Base-by-base conservation (phyloP, 805 yeast species). In the Sugiyamaella marilandica region DNA sequence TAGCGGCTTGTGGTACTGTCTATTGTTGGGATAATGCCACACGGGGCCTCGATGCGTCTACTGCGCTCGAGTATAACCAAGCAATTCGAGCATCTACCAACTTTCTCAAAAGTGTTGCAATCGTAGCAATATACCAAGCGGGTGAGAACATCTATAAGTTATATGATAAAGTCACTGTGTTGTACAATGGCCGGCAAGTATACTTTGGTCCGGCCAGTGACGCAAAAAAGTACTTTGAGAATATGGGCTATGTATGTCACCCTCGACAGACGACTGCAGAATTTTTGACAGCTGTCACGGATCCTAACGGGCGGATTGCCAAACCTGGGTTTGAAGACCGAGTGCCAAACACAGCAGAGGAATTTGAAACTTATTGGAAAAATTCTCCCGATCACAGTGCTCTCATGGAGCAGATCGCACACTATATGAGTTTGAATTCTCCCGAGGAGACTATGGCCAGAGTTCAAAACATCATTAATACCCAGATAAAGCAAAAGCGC, bases 11-110 rank as follows among this genome's bases (percentile, higher is more conserved):
- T 29, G 84, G 88, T 31, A 71, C 79, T 47, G 73, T 84, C 48
- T 83, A 78, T 57, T 81, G 86, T 68, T 84, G 87, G 81, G 91
- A 87, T 72, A 87, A 87, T 63, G 85, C 92, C 5, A 87, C 95
- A 5, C 80, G 94, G 72, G 95, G 95, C 61, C 74, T 87, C 55
- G 95, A 87, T 70, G 78, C 94, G 2, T 85, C 94, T 10, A 86
- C 94, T 41, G 95, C 95, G 2, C 73, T 84, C 57, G 91, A 85
- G 64, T 87, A 81, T 62, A 75, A 85, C 39, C 74, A 80, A 56
- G 84, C 88, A 18, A 73, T 87, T 55, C 81, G 85, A 61, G 76
- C 81, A 2, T 71, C 80, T n/a, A 83, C 89, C 2, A 69, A 74
- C 34, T 69, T 83, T 48, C 66, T 77, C 53, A 73, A 75, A 21